phyloP scores from a whole-genome alignment of 805 yeast genomes.

The Hanseniaspora nectarophila region DNA sequence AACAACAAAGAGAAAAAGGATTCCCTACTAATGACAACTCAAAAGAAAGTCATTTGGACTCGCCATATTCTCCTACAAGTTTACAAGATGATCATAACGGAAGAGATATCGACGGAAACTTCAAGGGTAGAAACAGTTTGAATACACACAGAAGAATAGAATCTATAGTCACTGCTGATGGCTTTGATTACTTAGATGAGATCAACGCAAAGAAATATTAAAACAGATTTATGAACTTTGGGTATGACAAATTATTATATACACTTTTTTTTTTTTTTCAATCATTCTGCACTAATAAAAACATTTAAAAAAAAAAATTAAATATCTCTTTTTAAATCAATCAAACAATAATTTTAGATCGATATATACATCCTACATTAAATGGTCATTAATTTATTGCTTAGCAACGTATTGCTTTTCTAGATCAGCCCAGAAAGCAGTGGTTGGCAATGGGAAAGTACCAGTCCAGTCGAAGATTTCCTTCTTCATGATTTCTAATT shows the following conservation, averaged over 20 bases:
- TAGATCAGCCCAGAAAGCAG: conserved; percentile 12
- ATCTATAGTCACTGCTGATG: conserved; percentile 6
- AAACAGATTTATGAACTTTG: neutral
- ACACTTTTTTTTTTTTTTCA: neutral
- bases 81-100: neutral
- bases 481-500: conserved; percentile 51
- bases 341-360: neutral
- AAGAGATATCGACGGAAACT: conserved; percentile 12
- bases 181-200: conserved; percentile 10
- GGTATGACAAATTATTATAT: neutral
- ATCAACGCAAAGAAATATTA: conserved; percentile 12
- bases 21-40: conserved; percentile 11
- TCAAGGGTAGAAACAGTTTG: conserved; percentile 10
- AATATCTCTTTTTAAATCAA: neutral
- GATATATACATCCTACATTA: neutral
- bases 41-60: neutral
- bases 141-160: conserved; percentile 8
- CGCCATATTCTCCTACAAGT: neutral
- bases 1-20: conserved; percentile 11
- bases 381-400: neutral
- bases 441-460: conserved; percentile 51
- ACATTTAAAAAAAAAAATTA: neutral
- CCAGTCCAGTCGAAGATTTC: conserved; percentile 91
- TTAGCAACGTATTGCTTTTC: conserved; percentile 14
- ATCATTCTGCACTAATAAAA: neutral